These are phyloP conservation scores for Sporobolomyces pararoseus DNA, from an alignment of 768 basidiomycete genomes.

Conservation along the genomic window DNA sequence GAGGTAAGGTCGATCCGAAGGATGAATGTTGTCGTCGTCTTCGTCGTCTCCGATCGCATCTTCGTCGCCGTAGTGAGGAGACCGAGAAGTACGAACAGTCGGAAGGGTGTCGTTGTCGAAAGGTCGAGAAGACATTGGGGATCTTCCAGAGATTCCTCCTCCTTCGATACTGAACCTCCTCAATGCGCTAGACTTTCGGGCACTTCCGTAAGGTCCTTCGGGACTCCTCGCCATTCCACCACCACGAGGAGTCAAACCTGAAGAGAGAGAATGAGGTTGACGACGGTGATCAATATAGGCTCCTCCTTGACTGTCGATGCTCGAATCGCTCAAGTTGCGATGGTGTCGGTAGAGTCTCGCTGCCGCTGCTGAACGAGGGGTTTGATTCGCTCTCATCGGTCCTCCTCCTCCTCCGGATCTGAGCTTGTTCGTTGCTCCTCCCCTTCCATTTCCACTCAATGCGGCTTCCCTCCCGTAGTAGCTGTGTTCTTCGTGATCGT, in stretches of 20 bases:
- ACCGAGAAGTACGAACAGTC: background rate
- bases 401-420: background rate
- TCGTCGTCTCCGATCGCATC: conserved; percentile 32
- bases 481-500: conserved; percentile 10
- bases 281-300: conserved; percentile 46
- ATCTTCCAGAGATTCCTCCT: background rate
- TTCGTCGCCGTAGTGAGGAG: conserved; percentile 34
- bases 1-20: conserved; percentile 36
- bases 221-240: background rate
- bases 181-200: conserved; percentile 13
- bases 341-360: conserved; percentile 44
- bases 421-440: background rate
- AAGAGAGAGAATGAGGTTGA: conserved; percentile 40
- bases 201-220: conserved; percentile 17
- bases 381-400: background rate
- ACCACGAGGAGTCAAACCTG: conserved; percentile 12
- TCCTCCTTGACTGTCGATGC: conserved; percentile 45
- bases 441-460: conserved; percentile 4
- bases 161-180: conserved; percentile 20
- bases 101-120: conserved; percentile 14
- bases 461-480: conserved; percentile 19
- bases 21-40: background rate
- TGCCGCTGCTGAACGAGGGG: conserved; percentile 30
- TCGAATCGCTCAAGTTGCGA: conserved; percentile 45
- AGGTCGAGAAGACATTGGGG: conserved; percentile 8